These are phyloP conservation scores for Mrakiaceae sp. DNA, from an alignment of 1,284 basidiomycete species.

Conservation along the genomic window DNA sequence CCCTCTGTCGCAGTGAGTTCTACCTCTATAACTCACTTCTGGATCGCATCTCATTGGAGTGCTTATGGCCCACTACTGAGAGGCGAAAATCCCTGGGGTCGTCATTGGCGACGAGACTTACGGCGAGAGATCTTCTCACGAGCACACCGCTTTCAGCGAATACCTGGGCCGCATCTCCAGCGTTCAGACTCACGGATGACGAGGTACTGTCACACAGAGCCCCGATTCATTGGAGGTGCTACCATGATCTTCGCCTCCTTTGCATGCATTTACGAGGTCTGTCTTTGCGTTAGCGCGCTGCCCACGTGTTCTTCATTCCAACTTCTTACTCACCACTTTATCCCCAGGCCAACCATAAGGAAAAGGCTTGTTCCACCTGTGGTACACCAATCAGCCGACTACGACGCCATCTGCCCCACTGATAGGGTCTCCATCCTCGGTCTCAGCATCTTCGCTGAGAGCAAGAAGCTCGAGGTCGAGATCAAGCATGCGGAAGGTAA, in stretches of 20 bases:
- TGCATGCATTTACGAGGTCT: conserved; percentile 84
- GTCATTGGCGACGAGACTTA: conserved; percentile 90
- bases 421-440: conserved; percentile 79
- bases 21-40: background rate
- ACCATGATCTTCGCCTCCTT: conserved; percentile 93
- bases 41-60: conserved; percentile 6
- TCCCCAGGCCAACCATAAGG: conserved; percentile 74
- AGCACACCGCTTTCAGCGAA: conserved; percentile 73
- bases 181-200: too few relatives aligned
- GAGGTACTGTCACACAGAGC: conserved; percentile 42
- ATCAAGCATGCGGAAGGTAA: conserved; percentile 72
- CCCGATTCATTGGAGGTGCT: conserved; percentile 87
- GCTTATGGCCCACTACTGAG: conserved; percentile 55
- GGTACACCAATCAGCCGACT: conserved; percentile 79
- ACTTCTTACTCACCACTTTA: background rate
- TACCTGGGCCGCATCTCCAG: too few relatives aligned
- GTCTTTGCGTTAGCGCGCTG: conserved; percentile 20
- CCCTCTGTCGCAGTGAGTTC: conserved; percentile 56
- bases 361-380: conserved; percentile 84
- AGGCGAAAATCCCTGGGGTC: conserved; percentile 84
- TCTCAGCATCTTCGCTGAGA: conserved; percentile 69
- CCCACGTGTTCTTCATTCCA: background rate
- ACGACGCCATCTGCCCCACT: conserved; percentile 71
- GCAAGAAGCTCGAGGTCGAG: conserved; percentile 70
- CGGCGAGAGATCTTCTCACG: conserved; percentile 95